A percentile compares a stretch with the other conserved stretches of the same genome.
Conservation (phyloP, 441 rosid species). For the Arabidopsis lyrata region DNA sequence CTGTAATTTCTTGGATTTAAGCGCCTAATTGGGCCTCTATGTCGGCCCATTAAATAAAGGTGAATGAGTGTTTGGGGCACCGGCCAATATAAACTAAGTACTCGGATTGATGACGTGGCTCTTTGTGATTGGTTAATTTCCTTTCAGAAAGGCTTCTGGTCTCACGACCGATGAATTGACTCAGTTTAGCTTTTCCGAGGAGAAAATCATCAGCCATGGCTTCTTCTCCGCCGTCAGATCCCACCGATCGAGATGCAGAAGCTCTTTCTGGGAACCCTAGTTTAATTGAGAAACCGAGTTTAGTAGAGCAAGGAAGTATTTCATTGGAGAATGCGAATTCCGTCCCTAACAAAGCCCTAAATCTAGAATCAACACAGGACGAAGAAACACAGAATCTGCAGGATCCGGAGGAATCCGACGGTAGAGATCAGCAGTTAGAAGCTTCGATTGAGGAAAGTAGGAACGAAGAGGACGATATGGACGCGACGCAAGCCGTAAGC, state of each 20-base stretch:
- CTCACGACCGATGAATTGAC: constrained; percentile 20
- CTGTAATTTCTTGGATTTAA: constrained; percentile 19
- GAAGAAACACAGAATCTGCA: constrained; percentile 39
- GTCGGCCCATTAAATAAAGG: no score
- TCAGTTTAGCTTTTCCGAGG: constrained; percentile 17
- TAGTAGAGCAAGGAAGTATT: not conserved
- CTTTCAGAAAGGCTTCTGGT: not conserved
- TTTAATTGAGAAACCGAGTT: constrained; percentile 3
- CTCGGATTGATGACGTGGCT: constrained; percentile 26
- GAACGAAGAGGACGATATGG: constrained; percentile 49
- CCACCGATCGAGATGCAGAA: constrained; percentile 15
- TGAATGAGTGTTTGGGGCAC: not conserved
- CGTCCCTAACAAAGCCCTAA: constrained; percentile 40
- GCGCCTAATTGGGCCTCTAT: constrained; percentile 19
- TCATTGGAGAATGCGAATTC: constrained; percentile 1
- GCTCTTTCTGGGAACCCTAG: constrained; percentile 2
- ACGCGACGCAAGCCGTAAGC: constrained; percentile 31
- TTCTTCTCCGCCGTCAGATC: constrained; percentile 45
- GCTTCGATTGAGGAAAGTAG: constrained; percentile 41
- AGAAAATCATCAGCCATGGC: constrained; percentile 35
- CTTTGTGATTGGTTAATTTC: not conserved
- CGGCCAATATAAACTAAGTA: not conserved
- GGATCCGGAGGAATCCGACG: constrained; percentile 39
- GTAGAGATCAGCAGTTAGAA: constrained; percentile 31
- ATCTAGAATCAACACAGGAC: constrained; percentile 35